Evolutionary conservation across 257 asterid species (phyloP), one percentile per base, ranked within the genome.

Genomic region (Solanum lignicaule): DNA sequence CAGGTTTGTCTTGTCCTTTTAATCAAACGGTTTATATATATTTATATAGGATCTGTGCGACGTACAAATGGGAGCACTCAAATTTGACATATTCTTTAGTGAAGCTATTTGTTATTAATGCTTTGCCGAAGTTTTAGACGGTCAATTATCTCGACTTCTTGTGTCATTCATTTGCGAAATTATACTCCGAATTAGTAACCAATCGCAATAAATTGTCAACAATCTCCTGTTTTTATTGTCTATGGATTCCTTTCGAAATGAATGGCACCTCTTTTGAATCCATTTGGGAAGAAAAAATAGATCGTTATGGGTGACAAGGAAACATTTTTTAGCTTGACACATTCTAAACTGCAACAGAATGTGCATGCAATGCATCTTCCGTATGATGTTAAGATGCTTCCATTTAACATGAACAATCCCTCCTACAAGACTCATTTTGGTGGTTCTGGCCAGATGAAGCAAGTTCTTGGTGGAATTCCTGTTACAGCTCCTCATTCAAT

Each of bases 401-500:
- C 90, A n/a, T 73, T 89, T 83, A 86, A 72, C 27, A 38, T 85
- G 87, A 88, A 85, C 90, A 88, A 86, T 83, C 87, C 84, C 88
- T 90, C 90, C 88, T 84, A 88, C 83, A 83, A 88, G 86, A 76
- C 90, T 90, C 89, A 88, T 88, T 88, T 88, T 84, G 41, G 87
- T 89, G 87, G 87, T 90, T 62, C 87, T 89, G 90, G 85, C 75
- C 89, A 89, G 92, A 94, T 90, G 89, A 92, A 91, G 52, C 94
- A 89, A 69, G 86, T 88, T 83, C 91, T 91, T 86, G 91, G 96
- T 65, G 94, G 92, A 71, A 89, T 89, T 90, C 90, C 94, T 84
- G 87, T 88, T 39, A 76, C 93, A n/a, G 87, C 89, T 87, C 86
- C 92, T 52, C 90, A 74, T 60, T 60, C 90, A 27, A n/a, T 65